phyloP scores from a whole-genome alignment of 163 green algal species.

The Scenedesmus sp. region DNA sequence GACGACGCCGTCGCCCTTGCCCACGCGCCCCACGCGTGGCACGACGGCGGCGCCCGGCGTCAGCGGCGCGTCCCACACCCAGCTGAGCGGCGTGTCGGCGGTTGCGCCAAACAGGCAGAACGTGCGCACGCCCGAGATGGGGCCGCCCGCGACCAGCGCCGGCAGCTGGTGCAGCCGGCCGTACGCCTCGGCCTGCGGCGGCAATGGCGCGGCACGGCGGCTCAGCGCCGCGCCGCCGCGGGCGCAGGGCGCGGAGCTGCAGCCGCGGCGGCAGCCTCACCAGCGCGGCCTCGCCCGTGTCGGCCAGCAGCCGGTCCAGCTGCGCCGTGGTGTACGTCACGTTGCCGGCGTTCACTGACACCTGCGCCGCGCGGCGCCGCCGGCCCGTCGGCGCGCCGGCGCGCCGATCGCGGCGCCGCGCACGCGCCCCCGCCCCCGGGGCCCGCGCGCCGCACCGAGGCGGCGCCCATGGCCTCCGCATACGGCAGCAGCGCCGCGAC shows the following conservation, averaged over 20 bases:
- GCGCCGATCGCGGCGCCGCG: not conserved
- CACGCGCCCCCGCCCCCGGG: not conserved
- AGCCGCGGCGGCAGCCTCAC: conserved; percentile 1
- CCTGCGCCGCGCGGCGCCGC: not conserved
- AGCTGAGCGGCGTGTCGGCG: not conserved
- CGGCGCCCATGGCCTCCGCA: not conserved
- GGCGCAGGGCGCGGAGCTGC: not conserved
- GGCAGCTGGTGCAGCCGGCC: not conserved
- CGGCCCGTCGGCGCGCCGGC: not conserved
- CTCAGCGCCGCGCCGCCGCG: too few relatives aligned
- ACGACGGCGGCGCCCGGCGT: not conserved
- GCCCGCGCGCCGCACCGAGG: not conserved
- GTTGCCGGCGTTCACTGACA: not conserved
- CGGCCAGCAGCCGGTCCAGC: not conserved
- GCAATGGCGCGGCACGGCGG: too few relatives aligned
- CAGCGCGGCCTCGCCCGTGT: not conserved
- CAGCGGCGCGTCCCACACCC: not conserved
- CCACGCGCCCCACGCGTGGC: not conserved
- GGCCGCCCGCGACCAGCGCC: not conserved
- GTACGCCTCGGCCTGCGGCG: not conserved
- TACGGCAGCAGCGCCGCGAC: conserved; percentile 20
- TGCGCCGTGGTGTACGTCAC: not conserved
- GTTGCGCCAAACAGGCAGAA: conserved; percentile 16
- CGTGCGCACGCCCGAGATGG: not conserved
- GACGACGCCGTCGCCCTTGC: conserved; percentile 22